Percentiles rank a stretch among this genome's conserved stretches.
phyloP scores from a whole-genome alignment of 352 stramenopile genomes.

The Achlya hypogyna region DNA sequence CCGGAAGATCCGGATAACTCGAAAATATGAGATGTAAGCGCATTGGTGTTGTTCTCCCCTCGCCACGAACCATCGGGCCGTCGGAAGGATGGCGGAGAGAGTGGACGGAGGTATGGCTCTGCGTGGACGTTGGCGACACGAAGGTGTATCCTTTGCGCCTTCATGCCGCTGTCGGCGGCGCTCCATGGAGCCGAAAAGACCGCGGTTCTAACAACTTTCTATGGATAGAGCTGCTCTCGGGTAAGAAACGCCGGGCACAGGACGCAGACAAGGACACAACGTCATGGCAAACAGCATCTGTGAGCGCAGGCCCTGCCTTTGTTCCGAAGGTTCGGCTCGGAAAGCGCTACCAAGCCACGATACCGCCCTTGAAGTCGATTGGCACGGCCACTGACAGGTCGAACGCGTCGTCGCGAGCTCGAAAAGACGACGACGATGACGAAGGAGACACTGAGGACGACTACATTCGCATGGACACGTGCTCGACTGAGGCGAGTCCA shows the following conservation, averaged over 20 bases:
- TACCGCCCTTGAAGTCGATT: constrained; percentile 43
- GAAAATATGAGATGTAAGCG: constrained; percentile 14
- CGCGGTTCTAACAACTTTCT: neutral
- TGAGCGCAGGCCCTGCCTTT: neutral
- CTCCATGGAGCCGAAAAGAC: neutral
- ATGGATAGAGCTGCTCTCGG: neutral
- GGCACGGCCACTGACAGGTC: constrained; percentile 8
- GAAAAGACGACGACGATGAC: constrained; percentile 22
- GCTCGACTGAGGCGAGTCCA: neutral
- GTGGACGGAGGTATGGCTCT: constrained; percentile 1
- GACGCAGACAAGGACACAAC: constrained; percentile 10
- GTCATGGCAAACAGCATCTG: neutral
- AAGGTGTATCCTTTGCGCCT: neutral
- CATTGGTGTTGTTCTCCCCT: constrained; percentile 14
- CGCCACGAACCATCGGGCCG: neutral
- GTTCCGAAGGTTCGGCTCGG: constrained; percentile 37
- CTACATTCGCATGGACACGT: neutral
- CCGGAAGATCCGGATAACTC: constrained; percentile 16
- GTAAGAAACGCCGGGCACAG: constrained; percentile 12
- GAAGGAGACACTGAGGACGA: constrained; percentile 24
- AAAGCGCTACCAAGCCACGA: constrained; percentile 65
- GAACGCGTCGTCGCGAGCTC: constrained; percentile 23
- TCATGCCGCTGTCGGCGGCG: neutral
- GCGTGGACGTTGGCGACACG: neutral
- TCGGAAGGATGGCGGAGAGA: constrained; percentile 8